Evolutionary conservation across 768 basidiomycete genomes (phyloP).

Genomic region (Rhodotorula diobovata): DNA sequence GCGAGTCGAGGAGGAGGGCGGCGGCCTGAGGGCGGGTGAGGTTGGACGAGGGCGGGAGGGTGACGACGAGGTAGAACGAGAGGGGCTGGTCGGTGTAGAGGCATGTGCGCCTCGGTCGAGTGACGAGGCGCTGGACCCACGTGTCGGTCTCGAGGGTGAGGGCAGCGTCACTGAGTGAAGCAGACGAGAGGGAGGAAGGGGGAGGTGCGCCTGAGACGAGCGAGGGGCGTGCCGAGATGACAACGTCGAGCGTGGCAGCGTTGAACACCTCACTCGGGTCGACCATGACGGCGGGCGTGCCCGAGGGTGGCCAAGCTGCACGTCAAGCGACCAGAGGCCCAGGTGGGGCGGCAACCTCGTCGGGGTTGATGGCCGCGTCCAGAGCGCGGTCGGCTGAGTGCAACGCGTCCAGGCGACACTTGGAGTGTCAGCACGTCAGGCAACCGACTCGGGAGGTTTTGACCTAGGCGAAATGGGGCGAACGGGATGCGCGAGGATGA

Average conservation of each 20-base stretch:
- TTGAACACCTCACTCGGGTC: neutral
- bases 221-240: neutral
- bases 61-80: neutral
- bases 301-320: too few relatives aligned
- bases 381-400: too few relatives aligned
- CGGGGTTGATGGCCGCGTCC: too few relatives aligned
- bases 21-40: conserved; percentile 14
- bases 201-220: neutral
- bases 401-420: too few relatives aligned
- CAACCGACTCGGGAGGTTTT: too few relatives aligned
- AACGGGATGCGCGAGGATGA: too few relatives aligned
- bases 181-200: neutral
- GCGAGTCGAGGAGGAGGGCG: conserved; percentile 4
- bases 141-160: neutral
- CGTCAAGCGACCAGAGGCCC: too few relatives aligned
- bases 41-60: neutral
- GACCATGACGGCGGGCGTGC: too few relatives aligned
- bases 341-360: too few relatives aligned
- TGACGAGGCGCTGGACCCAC: neutral
- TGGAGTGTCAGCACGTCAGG: too few relatives aligned
- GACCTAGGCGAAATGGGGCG: too few relatives aligned
- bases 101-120: neutral
- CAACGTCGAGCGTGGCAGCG: neutral
- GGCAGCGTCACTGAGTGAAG: neutral
- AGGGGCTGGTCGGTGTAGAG: conserved; percentile 10